A percentile compares a stretch with the other conserved stretches of the same genome.
Conservation (phyloP, 768 basidiomycete species). For the Heimioporus sp. region DNA sequence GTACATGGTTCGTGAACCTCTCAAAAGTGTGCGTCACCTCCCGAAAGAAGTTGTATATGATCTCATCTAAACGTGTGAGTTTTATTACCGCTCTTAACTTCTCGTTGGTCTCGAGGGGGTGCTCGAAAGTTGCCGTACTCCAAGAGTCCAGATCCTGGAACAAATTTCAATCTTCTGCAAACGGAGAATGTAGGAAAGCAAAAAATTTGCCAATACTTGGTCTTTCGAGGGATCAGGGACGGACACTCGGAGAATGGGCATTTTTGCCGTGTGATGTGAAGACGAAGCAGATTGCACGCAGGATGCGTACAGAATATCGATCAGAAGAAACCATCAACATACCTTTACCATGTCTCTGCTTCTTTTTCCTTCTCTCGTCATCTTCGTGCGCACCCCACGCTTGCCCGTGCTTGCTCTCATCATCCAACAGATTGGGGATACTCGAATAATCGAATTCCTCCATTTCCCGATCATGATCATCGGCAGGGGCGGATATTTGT, state of each 20-base stretch:
- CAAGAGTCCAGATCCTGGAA: conserved; percentile 36
- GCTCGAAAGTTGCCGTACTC: conserved; percentile 60
- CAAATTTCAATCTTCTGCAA: conserved; percentile 5
- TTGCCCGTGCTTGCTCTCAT: conserved; percentile 36
- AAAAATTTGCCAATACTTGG: conserved; percentile 5
- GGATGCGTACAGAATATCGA: not conserved
- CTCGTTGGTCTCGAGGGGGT: conserved; percentile 62
- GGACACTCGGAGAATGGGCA: not conserved
- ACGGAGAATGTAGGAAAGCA: not conserved
- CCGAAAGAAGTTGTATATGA: conserved; percentile 8
- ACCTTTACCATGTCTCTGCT: conserved; percentile 47
- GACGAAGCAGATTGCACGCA: conserved; percentile 9
- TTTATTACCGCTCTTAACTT: conserved; percentile 67
- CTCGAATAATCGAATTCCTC: conserved; percentile 67
- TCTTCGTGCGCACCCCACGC: conserved; percentile 22
- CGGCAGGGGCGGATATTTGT: conserved; percentile 1
- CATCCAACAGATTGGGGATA: conserved; percentile 72
- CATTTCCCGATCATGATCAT: conserved; percentile 21
- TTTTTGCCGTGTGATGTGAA: not conserved
- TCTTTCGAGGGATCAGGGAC: not conserved
- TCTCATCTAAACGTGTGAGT: conserved; percentile 64
- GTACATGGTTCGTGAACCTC: not conserved
- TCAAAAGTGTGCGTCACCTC: not conserved
- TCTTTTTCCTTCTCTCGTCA: conserved; percentile 46
- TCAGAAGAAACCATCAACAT: conserved; percentile 4